Base-by-base conservation (phyloP, 1,284 basidiomycete genomes). In the Anthracocystis setariae region DNA sequence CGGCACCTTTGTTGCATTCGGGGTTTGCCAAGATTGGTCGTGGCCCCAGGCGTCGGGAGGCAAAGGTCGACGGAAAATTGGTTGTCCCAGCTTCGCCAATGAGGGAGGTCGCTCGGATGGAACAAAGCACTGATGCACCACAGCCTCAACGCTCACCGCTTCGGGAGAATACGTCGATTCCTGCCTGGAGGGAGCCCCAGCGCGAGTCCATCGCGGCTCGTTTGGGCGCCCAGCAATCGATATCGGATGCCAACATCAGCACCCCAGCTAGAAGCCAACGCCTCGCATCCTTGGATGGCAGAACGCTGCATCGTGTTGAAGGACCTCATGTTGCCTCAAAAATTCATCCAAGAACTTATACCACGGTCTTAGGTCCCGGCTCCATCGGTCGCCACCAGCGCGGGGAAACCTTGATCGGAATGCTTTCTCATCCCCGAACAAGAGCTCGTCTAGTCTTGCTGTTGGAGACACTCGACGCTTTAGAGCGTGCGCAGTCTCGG, bases 1-100 rank as follows among this genome's bases (percentile, higher is more conserved):
- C 73, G 5, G 74, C 65, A n/a, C 76, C 76, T 12, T 51, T 75
- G 5, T 45, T 77, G 29, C 67, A 76, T 40, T 64, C 71, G 7
- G 66, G 76, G 12, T 60, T 73, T 21, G 66, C 51, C 27, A 59
- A 37, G 24, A 69, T 73, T 13, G 52, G 66, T 15, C 56, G 70
- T 21, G 47, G 55, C 24, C 39, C 58, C 8, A 59, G 51, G 43
- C 52, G 57, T 13, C 25, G 53, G 37, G 66, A 60, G 17, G 51
- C 18, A 13, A 56, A 53, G 21, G 15, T 17, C 13, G 58, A 61
- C 3, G 24, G 33, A 21, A 56, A 57, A 32, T 20, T 32, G 25
- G 33, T 46, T 3, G 29, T 44, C 17, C 49, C 58, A 5, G 32
- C 29, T 15, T 67, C 64, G 9, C 64, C 64, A 3, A 56, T 27